Evolutionary conservation across 2,329 filamentous ascomycete genomes (phyloP), one percentile per base, ranked within the genome.

Genomic region (Helminthosporium solani): DNA sequence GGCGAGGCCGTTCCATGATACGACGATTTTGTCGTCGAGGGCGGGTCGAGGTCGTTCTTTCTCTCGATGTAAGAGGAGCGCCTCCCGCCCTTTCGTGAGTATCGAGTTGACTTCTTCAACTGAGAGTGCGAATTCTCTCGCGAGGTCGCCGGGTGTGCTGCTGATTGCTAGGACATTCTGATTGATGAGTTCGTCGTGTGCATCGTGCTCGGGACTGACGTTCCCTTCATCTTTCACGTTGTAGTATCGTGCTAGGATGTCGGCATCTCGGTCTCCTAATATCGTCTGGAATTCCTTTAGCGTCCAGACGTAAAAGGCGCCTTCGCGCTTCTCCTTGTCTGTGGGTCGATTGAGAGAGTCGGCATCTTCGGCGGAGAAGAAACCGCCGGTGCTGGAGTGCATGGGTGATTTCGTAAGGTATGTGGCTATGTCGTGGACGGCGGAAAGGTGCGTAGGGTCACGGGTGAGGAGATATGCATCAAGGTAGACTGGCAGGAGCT

Each of bases 301-400:
- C 0, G 91, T 95, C 92, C 92, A 99, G 2, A 96, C 82, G 60
- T 97, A 96, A 66, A 89, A 97, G 0, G 91, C 92, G 0, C 94
- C 94, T 70, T 97, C 91, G 27, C 87, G 82, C 75, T 91, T 90
- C 43, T 95, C 87, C 3, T 77, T 80, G 59, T 95, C 90, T 1
- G 84, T 83, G n/a, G 79, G 80, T 25, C 81, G 81, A 40, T 87
- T 86, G 42, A 83, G 78, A 1, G 90, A 96, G 67, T 96, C 91
- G 0, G 94, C 91, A 49, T 95, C 89, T 71, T 97, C 92, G 35
- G 90, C 90, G 0, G 90, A 89, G 57, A 86, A 86, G 67, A 96
- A 94, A 0, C 87, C 90, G 9, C 91, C 91, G 2, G 78, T 75
- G 0, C 78, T 66, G 1, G 85, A 80, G 15, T 82, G 78, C 54